Evolutionary conservation across 106 monocot genomes (phyloP).

Genomic region (Acanthochlamys bracteata): DNA sequence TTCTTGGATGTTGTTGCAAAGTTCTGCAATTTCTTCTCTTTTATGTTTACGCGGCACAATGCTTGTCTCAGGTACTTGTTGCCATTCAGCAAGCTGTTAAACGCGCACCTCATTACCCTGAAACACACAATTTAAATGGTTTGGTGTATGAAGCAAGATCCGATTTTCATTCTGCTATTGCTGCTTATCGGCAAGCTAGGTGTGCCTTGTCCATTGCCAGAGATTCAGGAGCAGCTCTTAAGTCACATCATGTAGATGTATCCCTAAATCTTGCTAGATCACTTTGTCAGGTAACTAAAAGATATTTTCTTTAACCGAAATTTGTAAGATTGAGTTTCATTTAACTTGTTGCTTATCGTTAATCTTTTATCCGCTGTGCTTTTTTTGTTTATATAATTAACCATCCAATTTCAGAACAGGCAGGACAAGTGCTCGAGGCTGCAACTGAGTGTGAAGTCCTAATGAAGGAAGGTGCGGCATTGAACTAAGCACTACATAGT

Average conservation of each 20-base stretch:
- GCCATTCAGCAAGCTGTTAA: conserved; percentile 76
- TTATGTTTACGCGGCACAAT: too few species aligned
- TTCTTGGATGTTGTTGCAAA: too few species aligned
- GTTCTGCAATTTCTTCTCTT: too few species aligned
- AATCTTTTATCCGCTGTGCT: too few species aligned
- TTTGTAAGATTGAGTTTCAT: too few species aligned
- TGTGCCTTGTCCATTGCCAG: conserved; percentile 25
- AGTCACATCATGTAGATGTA: conserved; percentile 34
- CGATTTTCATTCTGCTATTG: conserved; percentile 67
- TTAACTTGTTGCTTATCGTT: too few species aligned
- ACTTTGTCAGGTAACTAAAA: conserved; percentile 58
- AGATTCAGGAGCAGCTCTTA: conserved; percentile 9
- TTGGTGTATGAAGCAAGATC: conserved; percentile 66
- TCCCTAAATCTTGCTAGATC: conserved; percentile 85
- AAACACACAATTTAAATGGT: conserved; percentile 85
- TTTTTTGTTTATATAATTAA: not conserved
- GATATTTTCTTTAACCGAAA: too few species aligned
- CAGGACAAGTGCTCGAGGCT: conserved; percentile 61
- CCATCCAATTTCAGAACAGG: conserved; percentile 34
- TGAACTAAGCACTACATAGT: not conserved
- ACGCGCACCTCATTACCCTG: conserved; percentile 61
- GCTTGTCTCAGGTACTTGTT: conserved; percentile 52
- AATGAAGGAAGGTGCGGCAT: conserved; percentile 50
- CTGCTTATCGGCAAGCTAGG: conserved; percentile 45
- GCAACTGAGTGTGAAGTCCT: conserved; percentile 59